phyloP scores from a whole-genome alignment of 495 filamentous ascomycete genomes.

The Xylaria nigripes region DNA sequence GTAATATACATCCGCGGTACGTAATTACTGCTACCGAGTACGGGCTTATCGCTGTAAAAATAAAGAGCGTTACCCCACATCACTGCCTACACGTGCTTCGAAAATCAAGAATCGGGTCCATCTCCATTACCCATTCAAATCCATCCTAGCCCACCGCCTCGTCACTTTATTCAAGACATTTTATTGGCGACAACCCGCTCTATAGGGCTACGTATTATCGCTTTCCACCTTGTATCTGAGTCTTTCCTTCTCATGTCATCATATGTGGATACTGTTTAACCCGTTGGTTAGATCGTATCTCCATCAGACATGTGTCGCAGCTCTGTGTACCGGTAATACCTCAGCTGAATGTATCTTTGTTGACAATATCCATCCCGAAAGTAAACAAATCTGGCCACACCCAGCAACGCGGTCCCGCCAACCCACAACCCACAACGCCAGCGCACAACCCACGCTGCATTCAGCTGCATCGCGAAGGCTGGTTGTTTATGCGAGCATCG shows the following conservation, averaged over 20 bases:
- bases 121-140: background rate
- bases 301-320: background rate
- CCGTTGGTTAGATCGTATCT: background rate
- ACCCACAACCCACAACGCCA: background rate
- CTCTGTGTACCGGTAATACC: constrained; percentile 6
- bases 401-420: background rate
- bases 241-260: background rate
- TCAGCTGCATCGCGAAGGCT: constrained; percentile 3
- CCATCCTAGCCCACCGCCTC: constrained; percentile 8
- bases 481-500: constrained; percentile 3
- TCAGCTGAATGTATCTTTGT: background rate
- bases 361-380: constrained; percentile 1
- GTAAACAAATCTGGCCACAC: constrained; percentile 11
- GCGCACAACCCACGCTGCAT: constrained; percentile 4
- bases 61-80: background rate
- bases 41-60: background rate
- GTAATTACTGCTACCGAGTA: too few species aligned
- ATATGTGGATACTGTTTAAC: background rate
- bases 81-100: background rate
- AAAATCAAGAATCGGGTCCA: background rate
- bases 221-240: constrained; percentile 4
- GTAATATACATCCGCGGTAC: too few species aligned
- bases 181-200: constrained; percentile 2
- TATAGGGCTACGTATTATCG: constrained; percentile 9
- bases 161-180: constrained; percentile 2